These are phyloP conservation scores for Fraxinus sp. DNA, from an alignment of 305 asterid genomes.

Conservation along the genomic window DNA sequence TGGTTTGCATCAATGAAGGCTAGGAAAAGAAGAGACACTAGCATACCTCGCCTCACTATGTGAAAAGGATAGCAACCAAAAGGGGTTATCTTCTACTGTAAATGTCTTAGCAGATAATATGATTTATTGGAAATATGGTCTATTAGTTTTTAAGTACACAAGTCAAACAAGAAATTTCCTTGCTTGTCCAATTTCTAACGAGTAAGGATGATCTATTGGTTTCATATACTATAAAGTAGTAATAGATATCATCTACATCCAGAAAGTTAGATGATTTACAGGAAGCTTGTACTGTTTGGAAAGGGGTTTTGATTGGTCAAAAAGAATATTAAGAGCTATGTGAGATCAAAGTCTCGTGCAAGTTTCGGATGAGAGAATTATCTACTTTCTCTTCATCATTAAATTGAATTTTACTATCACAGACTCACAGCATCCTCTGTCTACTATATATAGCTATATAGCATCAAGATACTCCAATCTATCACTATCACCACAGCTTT, in stretches of 20 bases:
- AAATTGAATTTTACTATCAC: neutral
- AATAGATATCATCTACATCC: constrained; percentile 4
- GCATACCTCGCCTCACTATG: neutral
- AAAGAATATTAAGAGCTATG: neutral
- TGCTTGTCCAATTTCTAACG: neutral
- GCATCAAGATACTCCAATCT: neutral
- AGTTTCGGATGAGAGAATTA: neutral
- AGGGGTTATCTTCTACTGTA: neutral
- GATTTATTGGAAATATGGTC: neutral
- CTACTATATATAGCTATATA: neutral
- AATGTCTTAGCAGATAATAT: neutral
- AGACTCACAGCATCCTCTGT: neutral
- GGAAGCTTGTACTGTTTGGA: neutral
- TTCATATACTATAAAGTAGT: neutral
- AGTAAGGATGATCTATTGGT: neutral
- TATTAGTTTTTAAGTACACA: neutral
- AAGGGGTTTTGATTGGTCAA: neutral
- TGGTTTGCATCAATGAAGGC: neutral
- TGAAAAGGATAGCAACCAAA: neutral
- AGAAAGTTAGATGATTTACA: neutral
- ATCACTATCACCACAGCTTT: neutral
- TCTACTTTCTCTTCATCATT: neutral
- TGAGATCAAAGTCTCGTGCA: neutral
- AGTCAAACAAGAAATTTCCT: neutral
- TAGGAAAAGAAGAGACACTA: neutral